A percentile compares a stretch with the other conserved stretches of the same genome.
These are phyloP conservation scores for Candida succiphila DNA, from an alignment of 805 yeast species.

Conservation along the genomic window DNA sequence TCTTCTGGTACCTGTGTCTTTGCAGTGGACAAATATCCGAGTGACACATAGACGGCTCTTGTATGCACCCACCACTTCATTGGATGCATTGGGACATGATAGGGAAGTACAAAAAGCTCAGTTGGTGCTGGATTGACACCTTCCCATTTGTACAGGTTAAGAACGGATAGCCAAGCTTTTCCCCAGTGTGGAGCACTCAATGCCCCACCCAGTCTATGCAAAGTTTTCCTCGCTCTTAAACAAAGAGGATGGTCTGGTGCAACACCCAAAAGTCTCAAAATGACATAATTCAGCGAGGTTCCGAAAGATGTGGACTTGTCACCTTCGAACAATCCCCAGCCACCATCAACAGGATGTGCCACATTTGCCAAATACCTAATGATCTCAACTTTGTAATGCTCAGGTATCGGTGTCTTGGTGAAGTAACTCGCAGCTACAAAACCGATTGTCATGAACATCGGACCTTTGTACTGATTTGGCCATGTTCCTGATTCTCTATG, in stretches of 20 bases:
- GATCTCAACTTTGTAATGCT: conserved; percentile 56
- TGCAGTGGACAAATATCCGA: conserved; percentile 68
- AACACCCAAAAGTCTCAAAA: conserved; percentile 73
- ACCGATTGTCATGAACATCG: conserved; percentile 95
- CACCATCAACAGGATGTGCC: conserved; percentile 98
- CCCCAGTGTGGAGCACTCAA: conserved; percentile 95
- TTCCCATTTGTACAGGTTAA: conserved; percentile 84
- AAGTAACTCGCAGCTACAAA: conserved; percentile 68
- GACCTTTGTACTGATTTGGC: conserved; percentile 93
- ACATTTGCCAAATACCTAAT: conserved; percentile 82
- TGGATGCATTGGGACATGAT: conserved; percentile 77
- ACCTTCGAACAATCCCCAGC: conserved; percentile 93
- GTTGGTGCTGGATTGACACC: conserved; percentile 99
- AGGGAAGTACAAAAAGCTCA: conserved; percentile 85
- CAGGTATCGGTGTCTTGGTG: conserved; percentile 58
- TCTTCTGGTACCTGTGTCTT: conserved; percentile 47
- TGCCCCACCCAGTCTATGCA: conserved; percentile 80
- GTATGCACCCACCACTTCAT: conserved; percentile 99
- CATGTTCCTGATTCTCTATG: conserved; percentile 72
- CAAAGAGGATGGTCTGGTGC: conserved; percentile 68
- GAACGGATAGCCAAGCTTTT: conserved; percentile 75
- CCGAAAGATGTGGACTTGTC: conserved; percentile 96
- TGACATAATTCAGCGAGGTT: conserved; percentile 77
- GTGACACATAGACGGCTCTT: conserved; percentile 78
- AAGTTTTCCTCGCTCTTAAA: conserved; percentile 60